A percentile compares a stretch with the other conserved stretches of the same genome.
phyloP scores from a whole-genome alignment of 1,284 basidiomycete species.

The Cryptococcus sp. region DNA sequence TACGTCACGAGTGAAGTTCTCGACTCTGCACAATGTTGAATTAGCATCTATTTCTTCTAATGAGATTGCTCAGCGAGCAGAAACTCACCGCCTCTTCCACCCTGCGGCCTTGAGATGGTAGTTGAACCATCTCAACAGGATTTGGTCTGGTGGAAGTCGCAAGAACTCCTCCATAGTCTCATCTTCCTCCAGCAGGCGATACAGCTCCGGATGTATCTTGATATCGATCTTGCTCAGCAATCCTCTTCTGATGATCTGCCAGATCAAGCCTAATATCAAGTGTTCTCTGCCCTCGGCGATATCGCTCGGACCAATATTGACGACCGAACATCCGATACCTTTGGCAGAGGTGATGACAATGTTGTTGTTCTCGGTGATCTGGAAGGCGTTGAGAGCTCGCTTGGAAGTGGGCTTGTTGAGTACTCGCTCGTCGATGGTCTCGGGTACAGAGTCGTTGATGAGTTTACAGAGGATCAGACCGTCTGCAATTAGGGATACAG shows the following conservation, averaged over 20 bases:
- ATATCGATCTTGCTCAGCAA: slow-evolving; percentile 94
- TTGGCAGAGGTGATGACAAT: slow-evolving; percentile 98
- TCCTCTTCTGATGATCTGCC: slow-evolving; percentile 96
- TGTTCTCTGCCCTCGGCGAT: slow-evolving; percentile 93
- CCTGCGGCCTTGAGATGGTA: slow-evolving; percentile 95
- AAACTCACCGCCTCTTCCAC: slow-evolving; percentile 73
- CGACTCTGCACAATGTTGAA: slow-evolving; percentile 63
- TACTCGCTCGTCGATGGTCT: slow-evolving; percentile 98
- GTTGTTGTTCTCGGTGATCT: slow-evolving; percentile 99
- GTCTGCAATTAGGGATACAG: slow-evolving; percentile 56
- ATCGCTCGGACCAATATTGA: slow-evolving; percentile 95
- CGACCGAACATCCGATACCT: slow-evolving; percentile 96
- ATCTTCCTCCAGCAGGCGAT: slow-evolving; percentile 90
- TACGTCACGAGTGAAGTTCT: slow-evolving; percentile 96
- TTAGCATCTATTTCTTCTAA: neutral
- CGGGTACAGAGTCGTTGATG: slow-evolving; percentile 98
- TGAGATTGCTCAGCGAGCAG: neutral
- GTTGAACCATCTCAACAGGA: slow-evolving; percentile 96
- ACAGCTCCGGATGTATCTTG: slow-evolving; percentile 96
- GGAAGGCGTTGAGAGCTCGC: slow-evolving; percentile 83
- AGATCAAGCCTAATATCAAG: slow-evolving; percentile 96
- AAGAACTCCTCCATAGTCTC: slow-evolving; percentile 96
- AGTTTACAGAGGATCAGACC: slow-evolving; percentile 96
- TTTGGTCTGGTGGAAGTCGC: slow-evolving; percentile 92
- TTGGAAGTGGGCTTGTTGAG: slow-evolving; percentile 85